Conservation (phyloP, 2,329 filamentous ascomycete species). For the Colletotrichum incanum region DNA sequence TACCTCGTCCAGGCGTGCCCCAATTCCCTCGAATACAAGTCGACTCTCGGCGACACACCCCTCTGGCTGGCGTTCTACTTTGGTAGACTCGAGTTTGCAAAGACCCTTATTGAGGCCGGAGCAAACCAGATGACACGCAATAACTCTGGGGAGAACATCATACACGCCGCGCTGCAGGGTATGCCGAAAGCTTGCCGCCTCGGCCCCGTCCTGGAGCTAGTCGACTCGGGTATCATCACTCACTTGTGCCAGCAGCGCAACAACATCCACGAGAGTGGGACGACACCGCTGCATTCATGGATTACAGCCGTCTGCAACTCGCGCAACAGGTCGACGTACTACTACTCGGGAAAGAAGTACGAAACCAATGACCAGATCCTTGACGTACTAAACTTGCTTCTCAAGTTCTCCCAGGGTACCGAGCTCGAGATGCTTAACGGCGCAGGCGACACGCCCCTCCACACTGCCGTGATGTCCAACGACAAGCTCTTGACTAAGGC, state of each 20-base stretch:
- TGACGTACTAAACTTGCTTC: slow-evolving; percentile 64
- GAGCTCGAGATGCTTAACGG: slow-evolving; percentile 74
- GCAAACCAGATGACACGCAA: slow-evolving; percentile 80
- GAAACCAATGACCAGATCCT: slow-evolving; percentile 51
- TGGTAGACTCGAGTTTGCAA: slow-evolving; percentile 68
- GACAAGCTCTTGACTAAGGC: slow-evolving; percentile 56
- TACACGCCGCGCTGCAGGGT: slow-evolving; percentile 70
- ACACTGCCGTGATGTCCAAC: slow-evolving; percentile 65
- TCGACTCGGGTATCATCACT: slow-evolving; percentile 71
- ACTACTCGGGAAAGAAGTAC: slow-evolving; percentile 45
- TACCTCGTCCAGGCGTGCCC: slow-evolving; percentile 78
- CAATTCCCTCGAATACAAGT: slow-evolving; percentile 74
- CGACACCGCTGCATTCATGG: slow-evolving; percentile 77
- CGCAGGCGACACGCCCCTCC: slow-evolving; percentile 76
- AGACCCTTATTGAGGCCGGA: slow-evolving; percentile 76
- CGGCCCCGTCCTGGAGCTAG: slow-evolving; percentile 67
- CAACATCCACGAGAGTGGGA: slow-evolving; percentile 64
- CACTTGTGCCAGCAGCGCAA: slow-evolving; percentile 74
- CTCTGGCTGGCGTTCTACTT: slow-evolving; percentile 76
- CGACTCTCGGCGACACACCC: slow-evolving; percentile 73
- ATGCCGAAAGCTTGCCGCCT: slow-evolving; percentile 55
- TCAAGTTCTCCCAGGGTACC: slow-evolving; percentile 70
- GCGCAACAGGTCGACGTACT: slow-evolving; percentile 1
- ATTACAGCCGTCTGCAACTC: slow-evolving; percentile 51
- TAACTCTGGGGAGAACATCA: slow-evolving; percentile 73